Base-by-base conservation (phyloP, 202 grass and related monocot genomes). In the Eragrostis tef region DNA sequence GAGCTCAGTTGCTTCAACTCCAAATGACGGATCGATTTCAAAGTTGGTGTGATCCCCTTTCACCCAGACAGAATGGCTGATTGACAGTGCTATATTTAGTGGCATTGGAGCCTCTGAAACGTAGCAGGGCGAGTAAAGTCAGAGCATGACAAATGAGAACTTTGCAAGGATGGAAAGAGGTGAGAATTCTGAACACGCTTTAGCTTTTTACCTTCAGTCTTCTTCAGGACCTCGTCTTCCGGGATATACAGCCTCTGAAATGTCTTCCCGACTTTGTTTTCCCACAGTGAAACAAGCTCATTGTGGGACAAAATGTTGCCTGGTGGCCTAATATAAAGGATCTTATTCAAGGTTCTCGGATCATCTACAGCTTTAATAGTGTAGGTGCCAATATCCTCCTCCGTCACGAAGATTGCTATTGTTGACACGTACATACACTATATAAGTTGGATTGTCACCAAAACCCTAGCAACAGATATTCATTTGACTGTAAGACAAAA, bases 11-110 rank as follows among this genome's bases (percentile, higher is more conserved):
- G 84, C 84, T 79, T 93, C 90, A 16, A 93, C 83, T 61, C 91
- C 91, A 85, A 91, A 91, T 9, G 79, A 89, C 43, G 92, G 80
- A 7, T 94, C 81, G 7, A 94, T 89, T 64, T 87, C 77, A 65
- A 94, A 94, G 72, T 91, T 94, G 9, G 81, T 82, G 26, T 94
- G 89, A 48, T 85, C 92, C 12, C 86, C 92, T 68, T 85, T 91
- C 21, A 94, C 71, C 82, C 76, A 94, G 14, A 80, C 81, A 72
- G 84, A 91, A 80, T 94, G 92, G 67, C 42, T 14, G 44, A 94
- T 89, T 64, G 92, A 71, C 49, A 87, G 49, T 10, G 11, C 47
- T 48, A 83, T 7, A 34, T 94, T 91, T 31, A 85, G 19, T 46
- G 86, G 92, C 16, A 50, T 26, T 19, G 89, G 73, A 73, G 81